phyloP scores from a whole-genome alignment of 768 basidiomycete genomes.

The Myochromella boudieri region DNA sequence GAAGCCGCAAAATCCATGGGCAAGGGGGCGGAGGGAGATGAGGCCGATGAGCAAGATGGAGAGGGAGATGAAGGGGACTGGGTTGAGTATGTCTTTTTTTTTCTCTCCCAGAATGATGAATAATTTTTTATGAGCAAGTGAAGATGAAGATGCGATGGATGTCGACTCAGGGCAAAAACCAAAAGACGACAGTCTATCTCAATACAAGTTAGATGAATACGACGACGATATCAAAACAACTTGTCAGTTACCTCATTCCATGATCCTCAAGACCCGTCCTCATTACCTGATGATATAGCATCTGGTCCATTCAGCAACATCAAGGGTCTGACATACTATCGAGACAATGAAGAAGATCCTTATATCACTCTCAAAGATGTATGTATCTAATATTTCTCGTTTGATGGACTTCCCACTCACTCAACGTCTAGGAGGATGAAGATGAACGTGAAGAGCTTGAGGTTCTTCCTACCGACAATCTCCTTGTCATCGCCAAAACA shows the following conservation, averaged over 20 bases:
- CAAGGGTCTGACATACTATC: conserved; percentile 91
- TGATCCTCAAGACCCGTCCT: conserved; percentile 4
- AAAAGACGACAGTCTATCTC: conserved; percentile 66
- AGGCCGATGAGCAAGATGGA: conserved; percentile 58
- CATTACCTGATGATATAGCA: conserved; percentile 34
- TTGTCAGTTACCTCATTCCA: conserved; percentile 26
- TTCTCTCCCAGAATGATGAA: conserved; percentile 6
- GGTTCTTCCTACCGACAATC: conserved; percentile 86
- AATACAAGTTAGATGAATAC: conserved; percentile 91
- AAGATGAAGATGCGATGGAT: conserved; percentile 60
- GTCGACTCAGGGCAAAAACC: conserved; percentile 43
- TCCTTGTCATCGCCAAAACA: conserved; percentile 91
- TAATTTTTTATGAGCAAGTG: conserved; percentile 25
- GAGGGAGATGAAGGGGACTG: conserved; percentile 61
- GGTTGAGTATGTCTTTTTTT: conserved; percentile 77
- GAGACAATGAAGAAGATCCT: conserved; percentile 91
- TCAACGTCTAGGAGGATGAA: conserved; percentile 52
- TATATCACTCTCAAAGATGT: conserved; percentile 96
- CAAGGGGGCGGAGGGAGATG: conserved; percentile 61
- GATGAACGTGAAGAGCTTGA: conserved; percentile 90
- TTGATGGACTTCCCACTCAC: conserved; percentile 10
- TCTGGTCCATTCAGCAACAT: conserved; percentile 91
- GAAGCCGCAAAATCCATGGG: conserved; percentile 74
- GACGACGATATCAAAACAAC: conserved; percentile 66
- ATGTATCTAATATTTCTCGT: conserved; percentile 21